Conservation (phyloP, 169 alveolate genomes). For the Plasmodium relictum region DNA sequence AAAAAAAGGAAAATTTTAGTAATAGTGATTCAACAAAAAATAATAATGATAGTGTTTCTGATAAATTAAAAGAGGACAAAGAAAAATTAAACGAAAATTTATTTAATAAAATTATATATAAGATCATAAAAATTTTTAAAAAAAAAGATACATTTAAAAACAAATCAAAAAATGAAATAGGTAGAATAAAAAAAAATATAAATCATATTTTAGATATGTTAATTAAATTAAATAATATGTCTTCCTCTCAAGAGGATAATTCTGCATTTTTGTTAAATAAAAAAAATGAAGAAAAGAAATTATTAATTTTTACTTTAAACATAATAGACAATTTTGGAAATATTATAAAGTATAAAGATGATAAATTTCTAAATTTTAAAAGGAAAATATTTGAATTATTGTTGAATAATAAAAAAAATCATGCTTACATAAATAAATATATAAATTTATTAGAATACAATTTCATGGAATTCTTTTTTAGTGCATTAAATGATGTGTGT, state of each 20-base stretch:
- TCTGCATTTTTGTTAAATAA: not conserved
- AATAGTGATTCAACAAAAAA: not conserved
- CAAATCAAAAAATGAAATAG: not conserved
- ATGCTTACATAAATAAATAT: constrained; percentile 64
- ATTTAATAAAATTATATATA: constrained; percentile 44
- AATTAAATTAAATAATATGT: constrained; percentile 8
- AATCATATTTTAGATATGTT: constrained; percentile 29
- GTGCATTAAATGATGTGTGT: constrained; percentile 56
- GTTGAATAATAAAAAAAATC: constrained; percentile 46
- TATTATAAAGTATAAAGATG: constrained; percentile 37
- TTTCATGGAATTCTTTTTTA: constrained; percentile 20
- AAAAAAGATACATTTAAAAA: not conserved
- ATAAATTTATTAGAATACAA: constrained; percentile 37
- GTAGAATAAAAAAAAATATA: constrained; percentile 18
- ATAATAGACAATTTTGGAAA: constrained; percentile 34
- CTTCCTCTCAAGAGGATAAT: not conserved
- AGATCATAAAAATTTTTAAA: constrained; percentile 50
- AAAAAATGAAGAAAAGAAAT: constrained; percentile 52
- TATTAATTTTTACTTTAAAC: constrained; percentile 54
- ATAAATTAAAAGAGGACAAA: constrained; percentile 6
- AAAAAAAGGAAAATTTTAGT: not conserved
- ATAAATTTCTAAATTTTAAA: constrained; percentile 54
- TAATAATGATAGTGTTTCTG: not conserved
- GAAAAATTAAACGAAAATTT: constrained; percentile 28
- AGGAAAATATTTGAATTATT: constrained; percentile 23